phyloP scores from a whole-genome alignment of 2,329 filamentous ascomycete species.

The Venturiaceae sp. region DNA sequence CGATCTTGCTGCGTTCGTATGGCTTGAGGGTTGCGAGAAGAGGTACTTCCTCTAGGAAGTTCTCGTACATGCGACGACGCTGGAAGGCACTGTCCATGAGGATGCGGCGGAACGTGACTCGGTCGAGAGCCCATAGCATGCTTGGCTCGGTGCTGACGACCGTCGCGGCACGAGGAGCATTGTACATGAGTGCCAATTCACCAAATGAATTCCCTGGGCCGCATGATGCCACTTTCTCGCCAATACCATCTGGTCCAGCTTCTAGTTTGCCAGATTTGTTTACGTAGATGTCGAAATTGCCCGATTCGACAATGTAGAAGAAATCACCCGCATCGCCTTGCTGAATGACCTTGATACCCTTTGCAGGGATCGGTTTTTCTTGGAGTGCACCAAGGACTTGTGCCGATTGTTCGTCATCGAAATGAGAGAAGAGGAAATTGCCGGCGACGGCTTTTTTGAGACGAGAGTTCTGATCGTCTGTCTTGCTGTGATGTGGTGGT shows the following conservation, averaged over 20 bases:
- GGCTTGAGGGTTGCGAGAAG: conserved; percentile 73
- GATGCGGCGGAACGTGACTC: conserved; percentile 93
- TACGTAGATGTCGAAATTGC: conserved; percentile 84
- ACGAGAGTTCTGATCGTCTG: conserved; percentile 67
- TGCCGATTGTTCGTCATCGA: conserved; percentile 84
- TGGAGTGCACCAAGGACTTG: conserved; percentile 85
- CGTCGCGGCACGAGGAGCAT: conserved; percentile 89
- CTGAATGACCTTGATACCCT: conserved; percentile 81
- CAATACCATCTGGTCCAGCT: conserved; percentile 72
- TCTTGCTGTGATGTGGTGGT: conserved; percentile 77
- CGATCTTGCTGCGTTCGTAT: conserved; percentile 95
- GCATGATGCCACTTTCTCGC: conserved; percentile 70
- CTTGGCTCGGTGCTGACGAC: conserved; percentile 76
- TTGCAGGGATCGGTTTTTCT: conserved; percentile 91
- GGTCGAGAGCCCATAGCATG: conserved; percentile 88
- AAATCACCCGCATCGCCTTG: conserved; percentile 95
- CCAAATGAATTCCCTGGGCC: conserved; percentile 89
- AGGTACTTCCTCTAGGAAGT: conserved; percentile 88
- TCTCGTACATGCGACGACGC: conserved; percentile 92
- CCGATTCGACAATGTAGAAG: conserved; percentile 94
- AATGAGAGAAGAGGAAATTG: conserved; percentile 90
- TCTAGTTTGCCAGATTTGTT: conserved; percentile 69
- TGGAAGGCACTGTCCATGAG: conserved; percentile 98
- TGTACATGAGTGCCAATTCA: conserved; percentile 97
- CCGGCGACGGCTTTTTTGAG: conserved; percentile 72